Conservation (phyloP, 306 rosid species). For the Glycine tomentella region DNA sequence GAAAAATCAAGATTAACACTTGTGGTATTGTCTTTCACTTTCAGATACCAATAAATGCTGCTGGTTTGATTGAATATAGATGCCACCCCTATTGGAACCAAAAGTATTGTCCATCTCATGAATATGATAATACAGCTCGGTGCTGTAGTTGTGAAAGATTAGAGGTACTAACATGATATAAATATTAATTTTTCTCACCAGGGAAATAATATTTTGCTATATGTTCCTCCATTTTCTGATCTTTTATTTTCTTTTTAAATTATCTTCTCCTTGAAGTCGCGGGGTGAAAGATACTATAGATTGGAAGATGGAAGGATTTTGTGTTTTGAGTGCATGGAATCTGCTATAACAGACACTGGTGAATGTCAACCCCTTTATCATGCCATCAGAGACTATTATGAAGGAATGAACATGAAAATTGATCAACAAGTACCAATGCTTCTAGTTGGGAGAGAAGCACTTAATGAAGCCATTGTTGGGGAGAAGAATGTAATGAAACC, state of each 20-base stretch:
- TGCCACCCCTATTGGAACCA: slow-evolving; percentile 99
- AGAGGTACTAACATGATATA: slow-evolving; percentile 66
- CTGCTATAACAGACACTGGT: slow-evolving; percentile 91
- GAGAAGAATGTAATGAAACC: slow-evolving; percentile 75
- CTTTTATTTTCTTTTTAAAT: neutral
- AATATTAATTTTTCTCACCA: neutral
- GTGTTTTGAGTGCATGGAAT: slow-evolving; percentile 95
- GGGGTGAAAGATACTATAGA: slow-evolving; percentile 68
- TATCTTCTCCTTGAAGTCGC: slow-evolving; percentile 56
- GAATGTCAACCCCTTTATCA: slow-evolving; percentile 98
- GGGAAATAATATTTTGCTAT: neutral
- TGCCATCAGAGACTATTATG: slow-evolving; percentile 86
- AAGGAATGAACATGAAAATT: slow-evolving; percentile 89
- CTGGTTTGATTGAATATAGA: slow-evolving; percentile 91
- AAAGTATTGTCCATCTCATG: slow-evolving; percentile 94
- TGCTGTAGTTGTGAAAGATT: slow-evolving; percentile 97
- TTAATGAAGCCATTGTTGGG: slow-evolving; percentile 92
- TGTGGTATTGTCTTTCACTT: slow-evolving; percentile 41
- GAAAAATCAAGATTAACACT: slow-evolving; percentile 31
- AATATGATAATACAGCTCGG: slow-evolving; percentile 85
- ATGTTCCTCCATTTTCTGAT: neutral
- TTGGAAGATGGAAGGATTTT: slow-evolving; percentile 87
- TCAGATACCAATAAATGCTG: slow-evolving; percentile 92
- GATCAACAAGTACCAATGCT: slow-evolving; percentile 99
- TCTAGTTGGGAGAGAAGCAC: slow-evolving; percentile 93